Percentiles rank a stretch among this genome's conserved stretches.
Conservation (phyloP, 768 basidiomycete species). For the Phlebiopsis gigantea region DNA sequence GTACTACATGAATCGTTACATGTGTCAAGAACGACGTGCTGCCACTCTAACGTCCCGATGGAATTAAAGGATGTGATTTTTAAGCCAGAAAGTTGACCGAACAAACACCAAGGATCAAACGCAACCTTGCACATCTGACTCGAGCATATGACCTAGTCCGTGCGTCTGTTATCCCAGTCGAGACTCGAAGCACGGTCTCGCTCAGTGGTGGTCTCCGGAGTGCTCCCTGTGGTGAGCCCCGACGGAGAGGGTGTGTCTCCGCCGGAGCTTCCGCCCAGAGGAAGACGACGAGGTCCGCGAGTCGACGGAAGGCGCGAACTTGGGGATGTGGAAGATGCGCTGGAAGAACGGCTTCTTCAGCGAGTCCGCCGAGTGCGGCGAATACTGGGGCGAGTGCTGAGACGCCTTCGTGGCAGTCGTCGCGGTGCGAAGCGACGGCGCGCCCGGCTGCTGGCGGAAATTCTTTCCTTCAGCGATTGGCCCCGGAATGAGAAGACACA, state of each 20-base stretch:
- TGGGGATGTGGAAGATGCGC: constrained; percentile 42
- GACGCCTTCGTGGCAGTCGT: constrained; percentile 37
- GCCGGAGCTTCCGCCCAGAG: constrained; percentile 8
- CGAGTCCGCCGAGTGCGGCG: constrained; percentile 36
- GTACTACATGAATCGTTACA: background rate
- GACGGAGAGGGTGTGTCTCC: constrained; percentile 12
- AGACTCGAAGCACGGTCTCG: no score
- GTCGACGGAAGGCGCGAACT: constrained; percentile 12
- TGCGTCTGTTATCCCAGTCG: no score
- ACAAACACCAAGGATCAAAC: background rate
- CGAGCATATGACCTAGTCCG: constrained; percentile 2
- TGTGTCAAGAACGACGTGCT: background rate
- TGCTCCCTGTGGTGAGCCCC: constrained; percentile 8
- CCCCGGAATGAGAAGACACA: constrained; percentile 12
- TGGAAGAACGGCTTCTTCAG: constrained; percentile 57
- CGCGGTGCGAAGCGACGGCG: constrained; percentile 50
- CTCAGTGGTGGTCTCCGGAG: background rate
- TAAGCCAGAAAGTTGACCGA: background rate
- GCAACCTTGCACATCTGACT: background rate
- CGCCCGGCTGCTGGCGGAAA: constrained; percentile 38
- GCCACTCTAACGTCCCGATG: constrained; percentile 1
- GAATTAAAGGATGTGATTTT: constrained; percentile 2
- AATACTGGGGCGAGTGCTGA: constrained; percentile 45
- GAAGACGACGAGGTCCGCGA: constrained; percentile 11
- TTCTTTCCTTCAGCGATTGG: no score